These are phyloP conservation scores for Xylaria sp. DNA, from an alignment of 2,329 filamentous ascomycete genomes.

Conservation along the genomic window DNA sequence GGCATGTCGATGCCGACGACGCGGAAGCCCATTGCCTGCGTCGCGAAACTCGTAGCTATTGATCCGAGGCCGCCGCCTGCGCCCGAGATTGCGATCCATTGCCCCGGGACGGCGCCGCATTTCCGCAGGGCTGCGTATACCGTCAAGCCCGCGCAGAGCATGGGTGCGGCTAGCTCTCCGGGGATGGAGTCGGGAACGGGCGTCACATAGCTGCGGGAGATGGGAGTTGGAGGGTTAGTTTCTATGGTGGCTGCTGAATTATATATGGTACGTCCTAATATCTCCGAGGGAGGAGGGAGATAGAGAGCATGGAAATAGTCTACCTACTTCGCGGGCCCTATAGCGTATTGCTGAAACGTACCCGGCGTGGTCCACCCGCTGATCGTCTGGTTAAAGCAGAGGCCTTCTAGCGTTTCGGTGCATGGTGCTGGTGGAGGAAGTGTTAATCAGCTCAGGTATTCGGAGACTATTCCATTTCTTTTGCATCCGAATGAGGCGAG, in stretches of 20 bases:
- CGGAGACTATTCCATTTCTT: neutral
- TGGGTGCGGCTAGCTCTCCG: slow-evolving; percentile 36
- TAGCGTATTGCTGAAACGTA: slow-evolving; percentile 38
- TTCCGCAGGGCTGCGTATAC: slow-evolving; percentile 36
- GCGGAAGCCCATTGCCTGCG: slow-evolving; percentile 34
- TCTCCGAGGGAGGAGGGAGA: neutral
- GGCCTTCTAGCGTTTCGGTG: slow-evolving; percentile 31
- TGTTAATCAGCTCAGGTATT: slow-evolving; percentile 14
- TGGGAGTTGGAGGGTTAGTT: neutral
- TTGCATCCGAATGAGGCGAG: neutral
- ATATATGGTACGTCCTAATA: neutral
- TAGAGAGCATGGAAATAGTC: neutral
- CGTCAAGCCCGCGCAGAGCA: slow-evolving; percentile 41
- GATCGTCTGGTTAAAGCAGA: slow-evolving; percentile 36
- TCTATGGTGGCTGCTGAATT: neutral
- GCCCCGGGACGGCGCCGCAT: slow-evolving; percentile 31
- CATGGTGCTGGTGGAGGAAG: slow-evolving; percentile 29
- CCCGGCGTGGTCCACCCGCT: slow-evolving; percentile 39
- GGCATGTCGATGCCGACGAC: slow-evolving; percentile 39
- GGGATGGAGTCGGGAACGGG: slow-evolving; percentile 33
- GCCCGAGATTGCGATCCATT: slow-evolving; percentile 39
- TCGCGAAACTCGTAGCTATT: slow-evolving; percentile 33
- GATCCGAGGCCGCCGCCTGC: slow-evolving; percentile 39
- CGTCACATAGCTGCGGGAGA: slow-evolving; percentile 35
- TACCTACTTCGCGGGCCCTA: slow-evolving; percentile 38